Conservation (phyloP, 257 asterid species). For the Thymus quinquecostatus region DNA sequence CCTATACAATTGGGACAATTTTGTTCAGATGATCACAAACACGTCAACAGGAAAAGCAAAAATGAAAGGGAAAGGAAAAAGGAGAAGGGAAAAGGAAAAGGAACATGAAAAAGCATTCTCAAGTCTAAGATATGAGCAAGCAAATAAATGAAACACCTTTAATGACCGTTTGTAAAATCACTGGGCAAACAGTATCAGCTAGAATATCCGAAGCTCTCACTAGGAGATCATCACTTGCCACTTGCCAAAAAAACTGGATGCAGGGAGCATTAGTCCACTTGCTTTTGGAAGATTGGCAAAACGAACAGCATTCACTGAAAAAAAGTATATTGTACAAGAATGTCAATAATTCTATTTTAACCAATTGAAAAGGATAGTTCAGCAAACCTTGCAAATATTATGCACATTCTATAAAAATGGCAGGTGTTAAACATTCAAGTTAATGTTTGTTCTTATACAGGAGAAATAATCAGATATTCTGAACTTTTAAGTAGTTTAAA, state of each 20-base stretch:
- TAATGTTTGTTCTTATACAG: conserved; percentile 13
- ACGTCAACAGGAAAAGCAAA: not conserved
- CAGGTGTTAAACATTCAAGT: conserved; percentile 27
- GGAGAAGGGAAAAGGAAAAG: not conserved
- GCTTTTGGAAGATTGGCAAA: conserved; percentile 55
- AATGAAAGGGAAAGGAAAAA: too few species aligned
- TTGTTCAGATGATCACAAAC: conserved; percentile 20
- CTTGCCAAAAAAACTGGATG: conserved; percentile 72
- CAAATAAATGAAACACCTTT: conserved; percentile 60
- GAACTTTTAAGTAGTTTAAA: conserved; percentile 16
- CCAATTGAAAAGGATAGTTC: conserved; percentile 22
- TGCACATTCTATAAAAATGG: not conserved
- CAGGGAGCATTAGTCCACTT: conserved; percentile 63
- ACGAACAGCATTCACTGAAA: conserved; percentile 81
- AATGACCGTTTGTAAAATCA: conserved; percentile 72
- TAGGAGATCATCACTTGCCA: conserved; percentile 45
- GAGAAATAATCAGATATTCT: conserved; percentile 11
- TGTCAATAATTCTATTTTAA: conserved; percentile 17
- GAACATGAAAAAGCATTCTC: conserved; percentile 1
- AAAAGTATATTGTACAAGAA: conserved; percentile 23
- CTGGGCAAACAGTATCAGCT: conserved; percentile 79
- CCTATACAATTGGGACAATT: conserved; percentile 53
- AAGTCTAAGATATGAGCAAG: conserved; percentile 20
- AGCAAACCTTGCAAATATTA: conserved; percentile 16
- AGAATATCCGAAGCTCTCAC: conserved; percentile 66